Evolutionary conservation across 352 stramenopile species (phyloP), one percentile per base, ranked within the genome.

Genomic region (Blastocystis sp.): DNA sequence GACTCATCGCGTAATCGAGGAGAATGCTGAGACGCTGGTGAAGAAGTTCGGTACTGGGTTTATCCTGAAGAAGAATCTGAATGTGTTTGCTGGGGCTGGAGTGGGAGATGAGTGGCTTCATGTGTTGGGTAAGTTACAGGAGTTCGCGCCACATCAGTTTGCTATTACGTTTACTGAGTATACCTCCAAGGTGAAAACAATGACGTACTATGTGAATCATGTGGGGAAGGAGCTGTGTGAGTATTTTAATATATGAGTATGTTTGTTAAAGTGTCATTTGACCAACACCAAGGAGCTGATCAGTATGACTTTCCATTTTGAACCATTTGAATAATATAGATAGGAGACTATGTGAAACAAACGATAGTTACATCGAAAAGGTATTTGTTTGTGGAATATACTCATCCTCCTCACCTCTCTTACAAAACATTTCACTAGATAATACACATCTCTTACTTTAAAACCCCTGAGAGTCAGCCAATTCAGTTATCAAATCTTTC

Each of bases 51-150:
- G 73, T 50, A 84, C 73, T 23, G 73, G 73, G 18, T 84, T 84
- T 29, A 84, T 84, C 47, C 39, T 84, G 50, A 84, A 84, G 26
- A 84, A 84, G 73, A 84, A 84, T 84, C 50, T 84, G 3, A 39
- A 39, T 66, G 23, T 37, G 8, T 63, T 84, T 37, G 29, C 54
- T 29, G 50, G 34, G 5, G 73, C 73, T 6, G 53, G 53, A 43
- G 53, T 84, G 13, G 73, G 73, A 53, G 73, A 64, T 1, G 18
- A 41, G 20, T 84, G 73, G 73, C 34, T 84, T 34, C 20, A 47
- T 9, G 39, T 45, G 0, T 5, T 53, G 23, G 39, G 39, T 8
- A 20, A 64, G 8, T 26, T 84, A 23, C 43, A 68, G 18, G 26
- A 8, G 53, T 15, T 64, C 2, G 34, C 29, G 0, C 73, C 73